Base-by-base conservation (phyloP, 768 basidiomycete genomes). In the Mrakia gelida region DNA sequence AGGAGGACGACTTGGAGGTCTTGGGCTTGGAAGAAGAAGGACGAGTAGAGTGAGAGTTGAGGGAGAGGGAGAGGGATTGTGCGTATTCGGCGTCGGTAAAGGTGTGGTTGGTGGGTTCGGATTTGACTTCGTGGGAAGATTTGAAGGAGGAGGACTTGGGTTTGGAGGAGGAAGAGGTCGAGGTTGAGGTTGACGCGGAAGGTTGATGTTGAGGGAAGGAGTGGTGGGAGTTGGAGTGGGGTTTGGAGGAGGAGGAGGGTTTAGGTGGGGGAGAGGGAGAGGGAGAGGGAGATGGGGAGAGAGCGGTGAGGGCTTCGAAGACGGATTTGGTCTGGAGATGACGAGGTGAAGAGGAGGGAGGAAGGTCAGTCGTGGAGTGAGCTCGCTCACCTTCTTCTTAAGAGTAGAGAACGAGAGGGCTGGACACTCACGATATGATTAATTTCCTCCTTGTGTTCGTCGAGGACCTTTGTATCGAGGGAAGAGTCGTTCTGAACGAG, bases 1-100 rank as follows among this genome's bases (percentile, higher is more conserved):
- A 15, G 38, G 38, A 3, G 8, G 38, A 38, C n/a, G 26, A 34
- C 56, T 56, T 59, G 15, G 45, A 45, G 38, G 38, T 8, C 28
- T 61, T 74, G 54, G 49, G 4, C 9, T 28, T 59, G 59, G 59
- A 59, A 4, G 59, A 59, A 3, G 59, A 59, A 28, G 59, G 26
- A 26, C 73, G 73, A 21, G 73, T 75, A 7, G 62, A 41, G 62
- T 75, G 73, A 4, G 61, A 45, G 73, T 75, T 70, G 38, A 70
- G 38, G 10, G 67, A 70, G 67, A 70, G 38, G 26, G 67, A 70
- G 67, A 70, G 67, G 38, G 67, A 41, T 16, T 45, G 67, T 23
- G 67, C 67, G 67, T 70, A 70, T n/a, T 70, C 67, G 2, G 67
- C 67, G 67, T 70, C 67, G 1, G 67, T 70, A 2, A 41, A 41